A percentile compares a stretch with the other conserved stretches of the same genome.
Conservation (phyloP, 805 yeast species). For the Cyberlindnera veronae region DNA sequence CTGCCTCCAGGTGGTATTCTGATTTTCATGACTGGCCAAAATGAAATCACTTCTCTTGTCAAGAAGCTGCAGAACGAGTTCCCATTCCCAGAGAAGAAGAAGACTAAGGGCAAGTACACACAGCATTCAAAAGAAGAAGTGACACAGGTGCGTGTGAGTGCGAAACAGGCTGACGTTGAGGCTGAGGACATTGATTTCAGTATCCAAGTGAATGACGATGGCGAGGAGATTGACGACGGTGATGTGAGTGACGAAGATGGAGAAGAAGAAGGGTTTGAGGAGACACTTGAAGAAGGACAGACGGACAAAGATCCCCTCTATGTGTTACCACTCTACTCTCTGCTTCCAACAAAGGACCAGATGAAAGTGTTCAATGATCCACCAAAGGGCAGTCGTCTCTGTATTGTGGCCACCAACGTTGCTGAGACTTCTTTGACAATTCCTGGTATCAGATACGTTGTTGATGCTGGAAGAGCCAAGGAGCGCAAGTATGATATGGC, state of each 20-base stretch:
- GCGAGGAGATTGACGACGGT: conserved; percentile 34
- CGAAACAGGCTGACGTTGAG: conserved; percentile 68
- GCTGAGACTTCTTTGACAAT: conserved; percentile 97
- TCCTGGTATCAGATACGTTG: conserved; percentile 91
- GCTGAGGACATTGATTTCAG: conserved; percentile 86
- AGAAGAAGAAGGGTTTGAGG: conserved; percentile 64
- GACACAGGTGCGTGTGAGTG: conserved; percentile 45
- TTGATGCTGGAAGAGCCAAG: conserved; percentile 92
- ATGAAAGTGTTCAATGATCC: conserved; percentile 87
- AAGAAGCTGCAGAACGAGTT: conserved; percentile 64
- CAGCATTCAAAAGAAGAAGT: conserved; percentile 31
- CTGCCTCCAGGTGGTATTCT: conserved; percentile 94
- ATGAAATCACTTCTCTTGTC: conserved; percentile 79
- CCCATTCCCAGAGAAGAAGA: conserved; percentile 43
- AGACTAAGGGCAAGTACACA: conserved; percentile 18
- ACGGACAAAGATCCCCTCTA: conserved; percentile 74
- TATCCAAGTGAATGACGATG: conserved; percentile 36
- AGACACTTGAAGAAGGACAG: conserved; percentile 65
- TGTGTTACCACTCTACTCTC: conserved; percentile 88
- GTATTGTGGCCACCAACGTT: conserved; percentile 94
- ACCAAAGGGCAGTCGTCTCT: conserved; percentile 80
- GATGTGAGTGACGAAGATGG: conserved; percentile 36
- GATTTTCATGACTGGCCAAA: conserved; percentile 90
- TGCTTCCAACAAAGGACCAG: conserved; percentile 92
- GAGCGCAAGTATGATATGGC: conserved; percentile 79